Evolutionary conservation across 1,284 basidiomycete species (phyloP), one percentile per base, ranked within the genome.

Genomic region (Naganishia albida): DNA sequence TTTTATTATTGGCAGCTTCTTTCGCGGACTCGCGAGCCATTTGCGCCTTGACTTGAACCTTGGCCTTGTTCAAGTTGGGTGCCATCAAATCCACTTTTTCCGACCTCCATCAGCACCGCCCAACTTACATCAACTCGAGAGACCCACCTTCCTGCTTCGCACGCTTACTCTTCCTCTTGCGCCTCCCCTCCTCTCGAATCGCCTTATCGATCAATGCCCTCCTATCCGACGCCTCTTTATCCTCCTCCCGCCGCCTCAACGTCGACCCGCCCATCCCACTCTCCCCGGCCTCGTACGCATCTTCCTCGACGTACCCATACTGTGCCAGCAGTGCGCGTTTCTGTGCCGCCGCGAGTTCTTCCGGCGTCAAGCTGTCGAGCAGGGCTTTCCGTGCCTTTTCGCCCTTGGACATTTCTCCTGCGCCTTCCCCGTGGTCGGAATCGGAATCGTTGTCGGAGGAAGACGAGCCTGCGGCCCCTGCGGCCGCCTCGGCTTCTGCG

Each of bases 241-340:
- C 75, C 60, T 73, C 77, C 57, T 76, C 73, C 6, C 67, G 64
- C 43, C 65, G 68, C 66, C 59, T 70, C 72, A 38, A 70, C 59
- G n/a, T 69, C 60, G 18, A 40, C 57, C 25, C 64, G 43, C 12
- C 43, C 51, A 26, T 65, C 26, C 65, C 70, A 6, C 72, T 72
- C 13, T 50, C 46, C 34, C 62, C 66, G 46, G 13, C 63, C 57
- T 60, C 53, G 0, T 56, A 40, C 13, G 49, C 62, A 0, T 71
- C 74, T 20, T 74, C 74, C 51, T 78, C 76, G 49, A 80, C 72
- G 52, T 79, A 80, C 15, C 74, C 78, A 67, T 79, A 80, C 69
- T 77, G 76, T 30, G 76, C 68, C 15, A 79, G 49, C 13, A 79
- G 65, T 1, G 76, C 76, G 34, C 66, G 65, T 50, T 71, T 65